Evolutionary conservation across 2,329 filamentous ascomycete species (phyloP), one percentile per base, ranked within the genome.

Genomic region (Hortaea werneckii): DNA sequence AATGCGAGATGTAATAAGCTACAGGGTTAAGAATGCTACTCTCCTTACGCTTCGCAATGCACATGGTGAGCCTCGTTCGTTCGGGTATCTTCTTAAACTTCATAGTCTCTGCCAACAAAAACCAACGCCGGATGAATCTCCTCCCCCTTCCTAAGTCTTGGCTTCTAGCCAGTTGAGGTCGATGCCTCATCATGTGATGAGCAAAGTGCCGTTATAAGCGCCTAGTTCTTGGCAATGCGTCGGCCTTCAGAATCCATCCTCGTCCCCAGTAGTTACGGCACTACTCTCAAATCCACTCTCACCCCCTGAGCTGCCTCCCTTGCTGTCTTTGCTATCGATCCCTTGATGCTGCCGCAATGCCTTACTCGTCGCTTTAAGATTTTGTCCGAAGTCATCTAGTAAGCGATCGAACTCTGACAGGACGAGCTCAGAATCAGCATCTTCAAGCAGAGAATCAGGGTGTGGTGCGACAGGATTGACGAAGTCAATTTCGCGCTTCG

Each of bases 371-470:
- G 32, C 48, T 46, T 42, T 49, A 40, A 56, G 43, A 34, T 51
- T 52, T 38, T 40, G 42, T 12, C 42, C 49, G 2, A 58, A 45
- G 29, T 57, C 58, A 13, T 54, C 54, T 28, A 65, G 49, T 40
- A 58, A 44, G 7, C 59, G 57, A 20, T 53, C 54, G 6, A 63
- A 43, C 50, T 66, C 63, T 5, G 51, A 50, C 12, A 54, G 50
- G 37, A 65, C 41, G 4, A 62, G 20, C 5, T 51, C 45, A 6
- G 53, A 48, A 47, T 61, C 56, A 6, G 57, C 58, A n/a, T 55
- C 52, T 41, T 65, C 61, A 5, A 46, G 47, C 8, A 66, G 48
- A 6, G 58, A 54, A 9, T 54, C 53, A 6, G 59, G 56, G 34
- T 61, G 55, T 11, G 62, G 61, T 10, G 58, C 53, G 2, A 52